A percentile compares a stretch with the other conserved stretches of the same genome.
Evolutionary conservation across 2,329 filamentous ascomycete genomes (phyloP).

Genomic region (Alternaria tenuissima): DNA sequence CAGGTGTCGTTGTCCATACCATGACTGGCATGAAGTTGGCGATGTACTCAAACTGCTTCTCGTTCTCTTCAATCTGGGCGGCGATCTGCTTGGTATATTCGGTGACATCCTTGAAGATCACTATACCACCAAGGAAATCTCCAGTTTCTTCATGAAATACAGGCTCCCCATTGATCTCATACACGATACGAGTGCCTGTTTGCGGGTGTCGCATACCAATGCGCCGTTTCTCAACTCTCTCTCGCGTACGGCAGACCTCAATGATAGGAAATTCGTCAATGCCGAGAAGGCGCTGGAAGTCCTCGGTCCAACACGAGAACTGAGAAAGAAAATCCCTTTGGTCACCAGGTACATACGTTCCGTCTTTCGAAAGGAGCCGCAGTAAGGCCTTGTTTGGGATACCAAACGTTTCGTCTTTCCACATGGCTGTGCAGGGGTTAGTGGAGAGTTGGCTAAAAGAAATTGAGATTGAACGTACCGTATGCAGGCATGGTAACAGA

Average conservation of each 20-base stretch:
- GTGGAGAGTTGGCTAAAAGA: neutral
- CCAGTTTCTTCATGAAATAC: slow-evolving; percentile 72
- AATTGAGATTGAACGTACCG: slow-evolving; percentile 41
- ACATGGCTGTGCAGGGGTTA: slow-evolving; percentile 64
- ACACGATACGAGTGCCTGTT: slow-evolving; percentile 64
- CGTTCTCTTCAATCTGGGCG: slow-evolving; percentile 73
- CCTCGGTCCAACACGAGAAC: slow-evolving; percentile 71
- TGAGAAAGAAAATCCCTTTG: slow-evolving; percentile 63
- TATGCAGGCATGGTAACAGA: slow-evolving; percentile 77
- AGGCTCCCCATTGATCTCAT: slow-evolving; percentile 72
- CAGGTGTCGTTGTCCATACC: slow-evolving; percentile 76
- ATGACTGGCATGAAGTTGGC: slow-evolving; percentile 68
- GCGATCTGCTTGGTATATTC: slow-evolving; percentile 73
- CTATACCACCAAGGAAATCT: slow-evolving; percentile 76
- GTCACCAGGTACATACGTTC: slow-evolving; percentile 44
- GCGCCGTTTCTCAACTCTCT: slow-evolving; percentile 65
- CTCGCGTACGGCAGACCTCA: slow-evolving; percentile 67
- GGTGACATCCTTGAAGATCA: slow-evolving; percentile 77
- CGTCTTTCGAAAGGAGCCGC: slow-evolving; percentile 52
- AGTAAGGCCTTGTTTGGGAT: slow-evolving; percentile 74
- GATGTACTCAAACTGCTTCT: slow-evolving; percentile 77
- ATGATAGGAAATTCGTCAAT: slow-evolving; percentile 72
- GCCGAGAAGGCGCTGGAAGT: slow-evolving; percentile 68
- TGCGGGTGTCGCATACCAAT: slow-evolving; percentile 67
- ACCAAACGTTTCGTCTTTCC: slow-evolving; percentile 78